Evolutionary conservation across 164 flowering plant genomes (phyloP).

Genomic region (Umbellularia californica): DNA sequence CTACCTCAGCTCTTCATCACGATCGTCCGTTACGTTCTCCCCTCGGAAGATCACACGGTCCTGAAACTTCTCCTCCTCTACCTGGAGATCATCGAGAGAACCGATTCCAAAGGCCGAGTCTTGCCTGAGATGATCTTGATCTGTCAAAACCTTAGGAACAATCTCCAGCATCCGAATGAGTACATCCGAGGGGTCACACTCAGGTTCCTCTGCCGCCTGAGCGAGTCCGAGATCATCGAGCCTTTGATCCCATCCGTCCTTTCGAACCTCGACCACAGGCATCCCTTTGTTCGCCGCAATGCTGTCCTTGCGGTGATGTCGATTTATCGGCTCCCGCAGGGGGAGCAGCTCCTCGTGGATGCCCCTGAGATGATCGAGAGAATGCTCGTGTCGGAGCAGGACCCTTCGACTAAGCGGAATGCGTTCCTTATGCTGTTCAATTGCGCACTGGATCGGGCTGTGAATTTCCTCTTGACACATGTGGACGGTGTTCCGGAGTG

Average conservation of each 20-base stretch:
- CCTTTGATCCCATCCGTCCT: constrained; percentile 83
- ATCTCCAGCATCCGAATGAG: constrained; percentile 89
- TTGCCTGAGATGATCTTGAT: constrained; percentile 92
- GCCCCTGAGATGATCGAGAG: constrained; percentile 90
- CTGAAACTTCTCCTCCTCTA: constrained; percentile 83
- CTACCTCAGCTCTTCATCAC: constrained; percentile 81
- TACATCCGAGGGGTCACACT: constrained; percentile 88
- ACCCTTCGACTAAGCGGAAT: constrained; percentile 71
- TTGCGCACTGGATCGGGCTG: constrained; percentile 68
- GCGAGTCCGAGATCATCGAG: constrained; percentile 77
- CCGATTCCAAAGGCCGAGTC: constrained; percentile 63
- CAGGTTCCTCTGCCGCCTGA: constrained; percentile 79
- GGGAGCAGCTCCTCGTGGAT: constrained; percentile 71
- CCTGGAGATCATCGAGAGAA: constrained; percentile 85
- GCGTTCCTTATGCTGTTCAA: constrained; percentile 82
- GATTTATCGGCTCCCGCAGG: constrained; percentile 79
- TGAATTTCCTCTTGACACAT: constrained; percentile 50
- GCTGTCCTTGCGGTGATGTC: constrained; percentile 89
- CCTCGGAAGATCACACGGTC: constrained; percentile 86
- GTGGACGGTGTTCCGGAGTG: constrained; percentile 66
- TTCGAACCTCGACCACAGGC: constrained; percentile 74
- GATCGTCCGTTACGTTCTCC: constrained; percentile 73
- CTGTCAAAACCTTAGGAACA: constrained; percentile 83
- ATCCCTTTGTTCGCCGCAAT: constrained; percentile 70
- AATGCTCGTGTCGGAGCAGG: constrained; percentile 66